Evolutionary conservation across 495 filamentous ascomycete species (phyloP), one percentile per base, ranked within the genome.

Genomic region (Aspergillus sparsus): DNA sequence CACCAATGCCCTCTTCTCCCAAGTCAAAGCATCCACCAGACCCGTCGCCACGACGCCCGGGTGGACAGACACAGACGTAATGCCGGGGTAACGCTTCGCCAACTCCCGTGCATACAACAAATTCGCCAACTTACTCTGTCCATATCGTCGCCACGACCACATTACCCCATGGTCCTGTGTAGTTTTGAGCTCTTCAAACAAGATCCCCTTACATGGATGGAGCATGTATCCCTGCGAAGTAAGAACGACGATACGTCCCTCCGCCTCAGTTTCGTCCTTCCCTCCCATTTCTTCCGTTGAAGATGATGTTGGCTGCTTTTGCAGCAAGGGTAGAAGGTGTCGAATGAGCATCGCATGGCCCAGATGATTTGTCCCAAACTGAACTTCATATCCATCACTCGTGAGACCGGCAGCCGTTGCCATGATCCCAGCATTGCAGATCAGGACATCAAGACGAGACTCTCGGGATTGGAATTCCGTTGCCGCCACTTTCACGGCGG

Each of bases 391-490:
- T 18, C 87, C 86, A 51, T 91, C 85, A 1, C 65, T 58, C 0
- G 86, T 86, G 4, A 74, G 60, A 0, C 62, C 69, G 6, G 66
- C 74, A 0, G 81, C 74, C 1, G 72, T 41, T 0, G 78, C 82
- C 83, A 89, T 87, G 59, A 90, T 81, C 5, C 87, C 87, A 5
- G 88, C 87, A 60, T 89, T 92, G 74, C 83, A 83, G 45, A 90
- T 77, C 0, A 91, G 73, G 27, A 86, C 70, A 60, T 90, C 82
- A 15, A 87, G 66, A 1, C 65, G 68, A 9, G 64, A 50, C 3
- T 70, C 62, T 13, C 70, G 49, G 6, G 64, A 46, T 1, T 61
- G 55, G 68, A 83, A 78, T 5, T 61, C 16, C 10, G 74, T 57
- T 4, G 71, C 74, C 0, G 76, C 74, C 0, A 55, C 18, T 44